Evolutionary conservation across 1,284 basidiomycete genomes (phyloP), one percentile per base, ranked within the genome.

Genomic region (Thecaphora frezii): DNA sequence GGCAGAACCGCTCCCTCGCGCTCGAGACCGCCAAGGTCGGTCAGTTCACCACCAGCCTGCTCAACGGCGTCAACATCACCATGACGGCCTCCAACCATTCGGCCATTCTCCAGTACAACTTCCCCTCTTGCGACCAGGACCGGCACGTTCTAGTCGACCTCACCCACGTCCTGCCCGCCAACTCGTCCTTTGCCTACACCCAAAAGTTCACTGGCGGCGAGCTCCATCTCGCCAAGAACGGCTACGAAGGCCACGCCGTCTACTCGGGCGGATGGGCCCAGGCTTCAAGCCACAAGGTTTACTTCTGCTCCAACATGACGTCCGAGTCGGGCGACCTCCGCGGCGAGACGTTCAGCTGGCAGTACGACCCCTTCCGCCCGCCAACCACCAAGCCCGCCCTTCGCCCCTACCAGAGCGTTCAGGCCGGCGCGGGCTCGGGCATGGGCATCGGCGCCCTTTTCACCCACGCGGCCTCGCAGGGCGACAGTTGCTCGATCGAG

Each of bases 51-150:
- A 51, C 48, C 10, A 55, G 52, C 14, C 48, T 67, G 13, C 46
- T 60, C 48, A 56, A 64, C 40, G 37, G 46, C n/a, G 48, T 67
- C 23, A 33, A 47, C 33, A 49, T 65, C 44, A 57, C 60, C 41
- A 44, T 42, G 4, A 56, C 61, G 10, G 40, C 50, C 21, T 65
- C 64, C 7, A n/a, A 56, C 1, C 48, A 57, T 21, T 46, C 61
- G 5, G 64, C 57, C 21, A 38, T 64, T 10, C 12, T 52, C 14
- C 41, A 57, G 9, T 67, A 55, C 41, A 58, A 57, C 1, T 67
- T 50, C 44, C 46, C 56, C 19, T 7, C 43, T 16, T 22, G 45
- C 25, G 30, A 33, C 12, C 28, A 22, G 1, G 37, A 33, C 5
- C 62, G 58, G 2, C 36, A 39, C 37, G 21, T 65, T 33, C 53